phyloP scores from a whole-genome alignment of 2,329 filamentous ascomycete species.

The Polychaeton citri region DNA sequence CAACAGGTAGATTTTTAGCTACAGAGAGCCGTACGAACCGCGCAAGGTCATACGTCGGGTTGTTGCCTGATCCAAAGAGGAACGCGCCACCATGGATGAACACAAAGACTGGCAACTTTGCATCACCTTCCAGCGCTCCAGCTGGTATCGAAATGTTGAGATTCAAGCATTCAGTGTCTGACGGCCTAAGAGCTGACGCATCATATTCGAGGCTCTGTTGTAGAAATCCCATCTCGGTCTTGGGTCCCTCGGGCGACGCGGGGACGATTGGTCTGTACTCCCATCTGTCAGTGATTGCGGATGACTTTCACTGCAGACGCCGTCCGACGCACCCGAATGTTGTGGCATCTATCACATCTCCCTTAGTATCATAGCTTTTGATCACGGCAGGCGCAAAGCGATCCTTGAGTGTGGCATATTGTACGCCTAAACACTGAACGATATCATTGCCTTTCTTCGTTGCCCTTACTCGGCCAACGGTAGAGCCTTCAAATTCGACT shows the following conservation, averaged over 20 bases:
- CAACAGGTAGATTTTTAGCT: slow-evolving; percentile 31
- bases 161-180: slow-evolving; percentile 38
- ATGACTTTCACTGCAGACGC: too few relatives aligned
- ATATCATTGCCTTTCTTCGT: slow-evolving; percentile 11
- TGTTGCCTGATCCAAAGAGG: slow-evolving; percentile 36
- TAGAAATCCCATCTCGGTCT: slow-evolving; percentile 35
- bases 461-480: slow-evolving; percentile 13
- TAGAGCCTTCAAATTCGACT: slow-evolving; percentile 5
- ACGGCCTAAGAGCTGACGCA: slow-evolving; percentile 23
- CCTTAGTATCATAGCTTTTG: slow-evolving; percentile 12
- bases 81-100: slow-evolving; percentile 43
- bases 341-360: slow-evolving; percentile 18
- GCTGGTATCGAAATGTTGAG: slow-evolving; percentile 38
- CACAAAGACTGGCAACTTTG: slow-evolving; percentile 36
- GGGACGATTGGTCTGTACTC: background rate
- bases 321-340: slow-evolving; percentile 25
- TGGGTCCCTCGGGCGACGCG: slow-evolving; percentile 18
- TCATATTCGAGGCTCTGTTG: slow-evolving; percentile 32
- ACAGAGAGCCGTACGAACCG: slow-evolving; percentile 32
- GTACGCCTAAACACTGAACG: slow-evolving; percentile 24
- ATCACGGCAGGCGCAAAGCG: slow-evolving; percentile 23
- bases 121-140: background rate
- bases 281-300: too few relatives aligned
- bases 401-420: slow-evolving; percentile 25
- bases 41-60: slow-evolving; percentile 38